Conservation (phyloP, 2,329 filamentous ascomycete species). For the Myriosclerotinia scirpicola region DNA sequence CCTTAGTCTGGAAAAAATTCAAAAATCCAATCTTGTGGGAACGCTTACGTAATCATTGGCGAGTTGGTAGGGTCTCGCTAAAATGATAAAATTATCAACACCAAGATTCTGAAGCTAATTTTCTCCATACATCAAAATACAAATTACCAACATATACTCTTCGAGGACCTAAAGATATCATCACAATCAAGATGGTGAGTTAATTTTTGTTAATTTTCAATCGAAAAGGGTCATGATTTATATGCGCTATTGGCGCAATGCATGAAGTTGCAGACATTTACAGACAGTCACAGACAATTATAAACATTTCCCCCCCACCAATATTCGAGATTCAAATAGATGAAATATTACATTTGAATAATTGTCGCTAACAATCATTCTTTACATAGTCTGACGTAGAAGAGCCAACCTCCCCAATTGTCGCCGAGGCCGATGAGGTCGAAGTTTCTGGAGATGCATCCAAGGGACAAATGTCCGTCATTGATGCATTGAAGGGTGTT, state of each 20-base stretch:
- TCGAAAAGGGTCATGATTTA: neutral
- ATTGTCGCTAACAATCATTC: slow-evolving; percentile 5
- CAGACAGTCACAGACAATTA: neutral
- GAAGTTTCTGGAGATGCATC: slow-evolving; percentile 90
- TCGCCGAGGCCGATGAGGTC: slow-evolving; percentile 81
- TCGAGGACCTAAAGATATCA: slow-evolving; percentile 40
- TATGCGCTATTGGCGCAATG: slow-evolving; percentile 16
- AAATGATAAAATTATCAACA: slow-evolving; percentile 18
- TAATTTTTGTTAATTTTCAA: neutral
- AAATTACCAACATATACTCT: slow-evolving; percentile 31
- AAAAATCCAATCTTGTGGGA: slow-evolving; percentile 20
- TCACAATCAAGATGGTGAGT: slow-evolving; percentile 29
- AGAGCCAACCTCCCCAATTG: slow-evolving; percentile 90
- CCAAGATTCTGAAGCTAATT: slow-evolving; percentile 24
- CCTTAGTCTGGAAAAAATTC: neutral
- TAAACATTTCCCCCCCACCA: neutral
- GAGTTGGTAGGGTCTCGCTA: slow-evolving; percentile 20
- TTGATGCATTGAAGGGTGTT: slow-evolving; percentile 98
- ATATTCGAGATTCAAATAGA: slow-evolving; percentile 18
- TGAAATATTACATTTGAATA: neutral
- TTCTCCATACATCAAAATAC: slow-evolving; percentile 24
- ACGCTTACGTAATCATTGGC: slow-evolving; percentile 23
- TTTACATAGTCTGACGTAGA: slow-evolving; percentile 93
- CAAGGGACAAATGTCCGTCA: slow-evolving; percentile 94
- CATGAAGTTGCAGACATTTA: neutral